Conservation (phyloP, 805 yeast genomes). For the Metschnikowia similis region DNA sequence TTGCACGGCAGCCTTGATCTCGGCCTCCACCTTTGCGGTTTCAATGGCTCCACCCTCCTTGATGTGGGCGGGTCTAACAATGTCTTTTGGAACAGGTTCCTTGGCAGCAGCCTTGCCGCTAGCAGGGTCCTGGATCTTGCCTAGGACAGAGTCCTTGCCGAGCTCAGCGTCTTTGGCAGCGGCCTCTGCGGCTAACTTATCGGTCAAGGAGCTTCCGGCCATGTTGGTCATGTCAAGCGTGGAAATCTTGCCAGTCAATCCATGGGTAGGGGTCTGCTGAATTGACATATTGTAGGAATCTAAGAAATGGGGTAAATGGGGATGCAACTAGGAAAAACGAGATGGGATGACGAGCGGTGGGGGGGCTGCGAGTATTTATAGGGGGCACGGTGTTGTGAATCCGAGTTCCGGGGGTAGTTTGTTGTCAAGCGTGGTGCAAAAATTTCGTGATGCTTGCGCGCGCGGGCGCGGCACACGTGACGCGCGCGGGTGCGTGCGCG, state of each 20-base stretch:
- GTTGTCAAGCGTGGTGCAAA: slow-evolving; percentile 7
- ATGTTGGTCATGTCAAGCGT: slow-evolving; percentile 31
- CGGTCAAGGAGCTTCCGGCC: slow-evolving; percentile 37
- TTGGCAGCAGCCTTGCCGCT: slow-evolving; percentile 10
- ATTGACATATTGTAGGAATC: slow-evolving; percentile 11
- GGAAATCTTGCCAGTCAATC: slow-evolving; percentile 43
- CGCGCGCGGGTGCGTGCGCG: slow-evolving; percentile 8
- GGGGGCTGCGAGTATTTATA: slow-evolving; percentile 10
- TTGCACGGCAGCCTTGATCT: slow-evolving; percentile 24
- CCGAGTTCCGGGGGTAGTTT: slow-evolving; percentile 13
- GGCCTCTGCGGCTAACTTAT: slow-evolving; percentile 38
- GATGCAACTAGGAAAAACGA: background rate
- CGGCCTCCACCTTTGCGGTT: slow-evolving; percentile 20
- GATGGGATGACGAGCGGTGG: background rate
- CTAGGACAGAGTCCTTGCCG: slow-evolving; percentile 17
- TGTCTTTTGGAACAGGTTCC: slow-evolving; percentile 17
- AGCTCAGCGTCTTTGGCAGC: slow-evolving; percentile 15
- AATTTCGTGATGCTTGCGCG: slow-evolving; percentile 5
- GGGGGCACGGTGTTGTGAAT: slow-evolving; percentile 7
- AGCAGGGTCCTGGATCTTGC: slow-evolving; percentile 13
- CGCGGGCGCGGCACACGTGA: slow-evolving; percentile 3
- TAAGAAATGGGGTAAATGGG: background rate
- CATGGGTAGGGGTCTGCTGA: slow-evolving; percentile 47
- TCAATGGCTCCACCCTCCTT: slow-evolving; percentile 20
- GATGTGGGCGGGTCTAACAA: slow-evolving; percentile 16